Base-by-base conservation (phyloP, 2,329 filamentous ascomycete species). In the Berkeleyomyces rouxiae region DNA sequence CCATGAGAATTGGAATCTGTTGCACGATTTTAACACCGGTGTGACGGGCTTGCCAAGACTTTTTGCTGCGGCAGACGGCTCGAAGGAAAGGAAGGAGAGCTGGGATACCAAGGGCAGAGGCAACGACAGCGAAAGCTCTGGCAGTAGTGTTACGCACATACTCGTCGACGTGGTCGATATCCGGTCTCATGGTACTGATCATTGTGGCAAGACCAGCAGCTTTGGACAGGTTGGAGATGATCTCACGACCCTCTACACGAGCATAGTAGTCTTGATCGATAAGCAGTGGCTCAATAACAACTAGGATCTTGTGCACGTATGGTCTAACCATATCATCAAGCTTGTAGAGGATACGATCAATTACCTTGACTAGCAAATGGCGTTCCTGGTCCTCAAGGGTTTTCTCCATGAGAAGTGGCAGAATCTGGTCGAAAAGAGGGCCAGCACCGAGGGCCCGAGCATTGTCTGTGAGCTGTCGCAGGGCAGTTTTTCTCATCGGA, bases 251-350 rank as follows among this genome's bases (percentile, higher is more conserved):
- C 74, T 99, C 93, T 4, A 99, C 93, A 72, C 93, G 87, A 49
- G 95, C 93, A 73, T 99, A 99, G 76, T 99, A 99, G 75, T 99
- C 95, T 76, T 99, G 93, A 71, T 99, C 95, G 70, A 99, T 99
- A 67, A 99, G 87, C 59, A 99, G 79, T n/a, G 93, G 93, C 74
- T 99, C 95, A 69, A 99, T 99, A 71, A 99, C 93, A 61, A 99
- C 93, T 64, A 99, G 76, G 66, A 99, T 99, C 77, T 97, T 97
- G 78, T 99, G 95, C 13, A 96, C 92, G 67, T 92, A 99, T 31
- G 93, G 93, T 47, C 93, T 84, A 61, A 99, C 93, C 67, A 97
- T 81, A 69, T 99, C 93, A 71, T 97, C 93, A 33, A 99, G 83
- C 77, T 99, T 99, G 81, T 97, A 99, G 5, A 99, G 82, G 65